These are phyloP conservation scores for Rhodotorula diobovata DNA, from an alignment of 768 basidiomycete genomes.

Conservation along the genomic window DNA sequence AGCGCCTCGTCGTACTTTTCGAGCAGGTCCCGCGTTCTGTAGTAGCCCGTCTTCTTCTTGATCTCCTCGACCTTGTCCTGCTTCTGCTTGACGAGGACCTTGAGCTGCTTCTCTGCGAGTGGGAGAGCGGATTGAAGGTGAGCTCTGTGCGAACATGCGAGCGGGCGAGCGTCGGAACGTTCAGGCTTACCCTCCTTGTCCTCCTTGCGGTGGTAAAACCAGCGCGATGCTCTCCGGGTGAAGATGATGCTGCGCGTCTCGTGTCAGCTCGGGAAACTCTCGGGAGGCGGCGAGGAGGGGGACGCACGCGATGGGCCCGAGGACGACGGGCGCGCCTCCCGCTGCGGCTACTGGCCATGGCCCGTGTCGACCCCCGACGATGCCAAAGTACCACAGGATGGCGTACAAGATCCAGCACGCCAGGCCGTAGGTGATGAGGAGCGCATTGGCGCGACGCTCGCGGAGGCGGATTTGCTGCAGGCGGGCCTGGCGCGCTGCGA, in stretches of 20 bases:
- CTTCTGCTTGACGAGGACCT: conserved; percentile 73
- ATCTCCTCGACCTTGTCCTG: conserved; percentile 86
- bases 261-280: neutral
- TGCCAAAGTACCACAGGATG: conserved; percentile 44
- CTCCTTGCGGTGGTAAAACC: conserved; percentile 38
- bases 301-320: conserved; percentile 75
- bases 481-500: conserved; percentile 24
- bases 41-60: conserved; percentile 96
- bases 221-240: conserved; percentile 32
- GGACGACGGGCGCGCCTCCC: conserved; percentile 57
- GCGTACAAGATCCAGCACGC: conserved; percentile 59
- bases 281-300: neutral
- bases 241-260: conserved; percentile 36
- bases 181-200: conserved; percentile 35
- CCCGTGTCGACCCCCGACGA: conserved; percentile 34
- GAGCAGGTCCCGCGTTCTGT: conserved; percentile 80
- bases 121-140: neutral
- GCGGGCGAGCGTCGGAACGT: too few species aligned
- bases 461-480: conserved; percentile 62
- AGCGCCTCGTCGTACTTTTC: conserved; percentile 74
- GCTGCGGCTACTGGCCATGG: conserved; percentile 50
- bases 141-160: too few species aligned
- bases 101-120: conserved; percentile 50
- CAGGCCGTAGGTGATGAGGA: conserved; percentile 72
- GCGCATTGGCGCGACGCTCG: conserved; percentile 70